These are phyloP conservation scores for Cladophialophora chaetospira DNA, from an alignment of 2,329 filamentous ascomycete species.

Conservation along the genomic window DNA sequence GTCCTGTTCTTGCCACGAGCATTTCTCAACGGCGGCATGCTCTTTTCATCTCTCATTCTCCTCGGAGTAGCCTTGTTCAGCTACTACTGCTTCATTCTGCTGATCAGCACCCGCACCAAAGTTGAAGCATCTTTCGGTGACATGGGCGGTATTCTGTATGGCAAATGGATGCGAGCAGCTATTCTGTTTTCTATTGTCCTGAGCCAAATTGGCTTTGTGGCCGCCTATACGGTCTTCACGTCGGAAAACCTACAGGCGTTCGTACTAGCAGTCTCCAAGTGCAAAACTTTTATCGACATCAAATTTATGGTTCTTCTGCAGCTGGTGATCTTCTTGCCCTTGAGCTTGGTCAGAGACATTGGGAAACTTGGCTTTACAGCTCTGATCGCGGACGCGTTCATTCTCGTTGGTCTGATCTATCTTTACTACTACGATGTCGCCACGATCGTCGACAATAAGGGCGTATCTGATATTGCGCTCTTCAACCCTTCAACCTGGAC, in stretches of 20 bases:
- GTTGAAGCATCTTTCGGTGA: conserved; percentile 96
- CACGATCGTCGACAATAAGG: conserved; percentile 73
- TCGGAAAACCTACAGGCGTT: conserved; percentile 95
- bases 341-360: conserved; percentile 93
- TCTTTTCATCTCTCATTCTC: conserved; percentile 93
- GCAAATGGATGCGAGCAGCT: conserved; percentile 81
- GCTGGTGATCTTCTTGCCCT: conserved; percentile 90
- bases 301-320: conserved; percentile 91
- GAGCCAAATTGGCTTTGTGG: conserved; percentile 92
- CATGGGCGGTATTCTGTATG: conserved; percentile 89
- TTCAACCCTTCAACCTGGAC: conserved; percentile 96
- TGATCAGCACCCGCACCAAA: conserved; percentile 81
- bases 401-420: conserved; percentile 86
- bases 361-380: conserved; percentile 96
- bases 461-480: conserved; percentile 78
- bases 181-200: conserved; percentile 92
- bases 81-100: conserved; percentile 95
- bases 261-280: conserved; percentile 85
- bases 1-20: conserved; percentile 91
- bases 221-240: conserved; percentile 95
- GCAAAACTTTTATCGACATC: conserved; percentile 81
- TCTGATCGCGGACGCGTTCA: conserved; percentile 90
- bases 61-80: conserved; percentile 80
- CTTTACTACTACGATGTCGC: conserved; percentile 93
- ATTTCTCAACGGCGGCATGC: conserved; percentile 94